These are phyloP conservation scores for Megacollybia marginata DNA, from an alignment of 768 basidiomycete species.

Conservation along the genomic window DNA sequence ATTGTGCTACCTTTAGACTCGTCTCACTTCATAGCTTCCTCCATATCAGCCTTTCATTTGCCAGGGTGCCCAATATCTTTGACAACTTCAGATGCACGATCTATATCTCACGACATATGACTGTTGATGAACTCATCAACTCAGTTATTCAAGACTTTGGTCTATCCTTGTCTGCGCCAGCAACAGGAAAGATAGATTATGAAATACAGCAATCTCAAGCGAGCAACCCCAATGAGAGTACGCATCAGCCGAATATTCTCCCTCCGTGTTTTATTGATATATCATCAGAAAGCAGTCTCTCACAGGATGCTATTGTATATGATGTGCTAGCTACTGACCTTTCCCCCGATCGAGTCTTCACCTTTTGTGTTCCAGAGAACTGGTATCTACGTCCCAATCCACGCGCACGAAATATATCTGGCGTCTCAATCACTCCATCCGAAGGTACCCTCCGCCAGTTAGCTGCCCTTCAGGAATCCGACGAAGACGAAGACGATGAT, in stretches of 20 bases:
- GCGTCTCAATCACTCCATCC: slow-evolving; percentile 40
- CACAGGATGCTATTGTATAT: too few relatives aligned
- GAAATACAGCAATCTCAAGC: slow-evolving; percentile 52
- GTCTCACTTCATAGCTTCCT: slow-evolving; percentile 62
- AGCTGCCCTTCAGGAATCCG: slow-evolving; percentile 40
- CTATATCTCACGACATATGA: slow-evolving; percentile 54
- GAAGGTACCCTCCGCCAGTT: slow-evolving; percentile 43
- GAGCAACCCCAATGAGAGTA: too few relatives aligned
- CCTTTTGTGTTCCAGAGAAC: slow-evolving; percentile 69
- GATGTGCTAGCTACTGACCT: too few relatives aligned
- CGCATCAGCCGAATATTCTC: slow-evolving; percentile 15
- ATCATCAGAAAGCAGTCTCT: too few relatives aligned
- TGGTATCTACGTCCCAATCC: slow-evolving; percentile 67
- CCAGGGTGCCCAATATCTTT: slow-evolving; percentile 69
- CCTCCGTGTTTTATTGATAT: too few relatives aligned
- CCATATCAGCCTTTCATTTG: slow-evolving; percentile 45
- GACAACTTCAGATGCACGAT: slow-evolving; percentile 63
- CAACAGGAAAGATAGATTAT: slow-evolving; percentile 66
- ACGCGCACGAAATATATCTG: slow-evolving; percentile 37
- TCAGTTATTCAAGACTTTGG: slow-evolving; percentile 58
- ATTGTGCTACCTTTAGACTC: slow-evolving; percentile 59
- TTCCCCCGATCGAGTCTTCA: slow-evolving; percentile 32
- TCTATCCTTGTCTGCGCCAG: slow-evolving; percentile 55
- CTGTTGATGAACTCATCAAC: slow-evolving; percentile 48
- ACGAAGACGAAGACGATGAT: slow-evolving; percentile 32